These are phyloP conservation scores for Grammothele lineata DNA, from an alignment of 768 basidiomycete species.

Conservation along the genomic window DNA sequence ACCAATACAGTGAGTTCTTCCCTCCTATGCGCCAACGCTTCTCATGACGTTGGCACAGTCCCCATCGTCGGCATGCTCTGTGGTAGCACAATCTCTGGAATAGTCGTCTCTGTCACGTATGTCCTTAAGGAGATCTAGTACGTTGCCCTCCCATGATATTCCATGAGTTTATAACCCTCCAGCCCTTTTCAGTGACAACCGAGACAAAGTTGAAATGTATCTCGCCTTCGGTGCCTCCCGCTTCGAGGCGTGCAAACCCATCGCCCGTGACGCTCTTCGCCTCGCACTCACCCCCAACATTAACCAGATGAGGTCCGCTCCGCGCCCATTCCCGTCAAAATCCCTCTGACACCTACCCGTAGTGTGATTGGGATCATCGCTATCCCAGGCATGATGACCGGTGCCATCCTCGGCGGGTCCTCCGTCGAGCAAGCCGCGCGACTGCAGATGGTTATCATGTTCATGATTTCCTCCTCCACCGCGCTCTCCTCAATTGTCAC, in stretches of 20 bases:
- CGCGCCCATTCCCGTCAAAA: not conserved
- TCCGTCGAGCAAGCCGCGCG: constrained; percentile 82
- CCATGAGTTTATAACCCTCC: not conserved
- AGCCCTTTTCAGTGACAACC: constrained; percentile 56
- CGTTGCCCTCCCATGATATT: constrained; percentile 19
- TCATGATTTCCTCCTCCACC: constrained; percentile 82
- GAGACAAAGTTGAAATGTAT: constrained; percentile 81
- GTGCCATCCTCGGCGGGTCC: constrained; percentile 83
- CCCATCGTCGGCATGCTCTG: constrained; percentile 86
- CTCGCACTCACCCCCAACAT: constrained; percentile 77
- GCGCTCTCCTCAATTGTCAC: constrained; percentile 66
- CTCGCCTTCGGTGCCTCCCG: constrained; percentile 84
- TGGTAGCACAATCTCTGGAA: constrained; percentile 71
- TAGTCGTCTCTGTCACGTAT: constrained; percentile 65
- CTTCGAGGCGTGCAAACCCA: constrained; percentile 77
- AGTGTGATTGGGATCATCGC: constrained; percentile 74
- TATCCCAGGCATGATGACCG: constrained; percentile 92
- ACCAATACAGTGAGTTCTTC: constrained; percentile 77
- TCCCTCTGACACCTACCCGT: not conserved
- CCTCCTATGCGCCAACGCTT: no score
- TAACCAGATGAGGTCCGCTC: constrained; percentile 74
- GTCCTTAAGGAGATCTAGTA: constrained; percentile 77
- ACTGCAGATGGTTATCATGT: constrained; percentile 92
- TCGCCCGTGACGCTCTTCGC: constrained; percentile 74
- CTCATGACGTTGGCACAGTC: no score